phyloP scores from a whole-genome alignment of 2,329 filamentous ascomycete species.

The Aspergillus amoenus region DNA sequence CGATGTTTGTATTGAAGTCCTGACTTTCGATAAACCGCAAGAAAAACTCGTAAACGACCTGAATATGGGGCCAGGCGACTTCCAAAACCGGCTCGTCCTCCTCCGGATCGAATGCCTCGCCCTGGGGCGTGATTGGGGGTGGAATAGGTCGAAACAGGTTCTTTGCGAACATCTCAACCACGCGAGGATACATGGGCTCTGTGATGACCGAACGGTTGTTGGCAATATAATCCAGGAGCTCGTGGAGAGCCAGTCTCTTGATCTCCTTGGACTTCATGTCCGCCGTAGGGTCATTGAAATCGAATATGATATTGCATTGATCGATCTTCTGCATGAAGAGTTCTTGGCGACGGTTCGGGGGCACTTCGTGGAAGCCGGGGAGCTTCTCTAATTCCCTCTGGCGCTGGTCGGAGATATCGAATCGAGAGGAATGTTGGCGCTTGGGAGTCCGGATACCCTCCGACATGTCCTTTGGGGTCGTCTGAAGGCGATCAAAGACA shows the following conservation, averaged over 20 bases:
- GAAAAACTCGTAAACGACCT: constrained; percentile 99
- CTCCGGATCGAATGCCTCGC: constrained; percentile 96
- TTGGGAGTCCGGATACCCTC: constrained; percentile 94
- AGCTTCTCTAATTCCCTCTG: constrained; percentile 92
- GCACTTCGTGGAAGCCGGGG: constrained; percentile 95
- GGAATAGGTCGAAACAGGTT: constrained; percentile 97
- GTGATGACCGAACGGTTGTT: constrained; percentile 99
- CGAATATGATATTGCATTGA: constrained; percentile 99
- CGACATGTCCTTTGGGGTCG: constrained; percentile 93
- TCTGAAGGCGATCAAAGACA: constrained; percentile 84
- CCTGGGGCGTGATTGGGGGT: constrained; percentile 94
- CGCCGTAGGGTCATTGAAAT: constrained; percentile 96
- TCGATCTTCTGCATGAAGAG: constrained; percentile 99
- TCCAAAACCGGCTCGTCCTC: constrained; percentile 97
- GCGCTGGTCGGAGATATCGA: constrained; percentile 91
- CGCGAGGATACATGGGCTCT: constrained; percentile 96
- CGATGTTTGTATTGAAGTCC: constrained; percentile 99
- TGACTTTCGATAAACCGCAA: constrained; percentile 98
- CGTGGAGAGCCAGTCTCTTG: constrained; percentile 92
- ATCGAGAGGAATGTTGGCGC: constrained; percentile 94
- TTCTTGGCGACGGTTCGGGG: constrained; percentile 89
- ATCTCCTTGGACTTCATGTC: constrained; percentile 99
- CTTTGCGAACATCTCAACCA: constrained; percentile 99
- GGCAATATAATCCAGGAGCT: constrained; percentile 95
- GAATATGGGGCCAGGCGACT: constrained; percentile 98